phyloP scores from a whole-genome alignment of 2,329 filamentous ascomycete genomes.

The Sarocladium oryzae region DNA sequence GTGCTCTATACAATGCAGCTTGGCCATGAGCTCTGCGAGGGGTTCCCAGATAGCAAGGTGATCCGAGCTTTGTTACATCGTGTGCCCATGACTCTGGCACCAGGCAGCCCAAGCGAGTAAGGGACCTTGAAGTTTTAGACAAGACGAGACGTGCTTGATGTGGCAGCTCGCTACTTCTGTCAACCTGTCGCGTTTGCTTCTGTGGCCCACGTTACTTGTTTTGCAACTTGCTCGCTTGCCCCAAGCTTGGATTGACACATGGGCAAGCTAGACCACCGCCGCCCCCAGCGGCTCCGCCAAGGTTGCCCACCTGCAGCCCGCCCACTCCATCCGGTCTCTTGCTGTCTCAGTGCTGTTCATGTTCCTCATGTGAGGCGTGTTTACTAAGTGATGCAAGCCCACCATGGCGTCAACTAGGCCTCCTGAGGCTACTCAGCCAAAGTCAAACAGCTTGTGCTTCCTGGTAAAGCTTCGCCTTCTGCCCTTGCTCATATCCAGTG shows the following conservation, averaged over 20 bases:
- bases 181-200: slow-evolving; percentile 4
- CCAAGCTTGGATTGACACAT: slow-evolving; percentile 6
- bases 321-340: slow-evolving; percentile 5
- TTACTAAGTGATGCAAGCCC: not conserved
- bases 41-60: not conserved
- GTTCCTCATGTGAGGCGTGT: slow-evolving; percentile 4
- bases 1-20: not conserved
- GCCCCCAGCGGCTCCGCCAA: not conserved
- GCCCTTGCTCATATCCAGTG: slow-evolving; percentile 1
- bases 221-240: not conserved
- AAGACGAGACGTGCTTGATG: not conserved
- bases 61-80: not conserved
- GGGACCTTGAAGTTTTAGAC: not conserved
- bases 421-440: not conserved
- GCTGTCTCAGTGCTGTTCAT: not conserved
- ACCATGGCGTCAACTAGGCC: not conserved
- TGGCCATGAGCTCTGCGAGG: not conserved
- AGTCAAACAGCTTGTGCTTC: not conserved
- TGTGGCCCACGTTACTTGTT: not conserved
- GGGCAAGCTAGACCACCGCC: not conserved
- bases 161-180: not conserved
- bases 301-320: not conserved
- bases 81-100: not conserved
- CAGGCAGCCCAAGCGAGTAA: not conserved
- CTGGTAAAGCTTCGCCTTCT: not conserved